phyloP scores from a whole-genome alignment of 345 rosid genomes.

The Gynandropsis gynandra region DNA sequence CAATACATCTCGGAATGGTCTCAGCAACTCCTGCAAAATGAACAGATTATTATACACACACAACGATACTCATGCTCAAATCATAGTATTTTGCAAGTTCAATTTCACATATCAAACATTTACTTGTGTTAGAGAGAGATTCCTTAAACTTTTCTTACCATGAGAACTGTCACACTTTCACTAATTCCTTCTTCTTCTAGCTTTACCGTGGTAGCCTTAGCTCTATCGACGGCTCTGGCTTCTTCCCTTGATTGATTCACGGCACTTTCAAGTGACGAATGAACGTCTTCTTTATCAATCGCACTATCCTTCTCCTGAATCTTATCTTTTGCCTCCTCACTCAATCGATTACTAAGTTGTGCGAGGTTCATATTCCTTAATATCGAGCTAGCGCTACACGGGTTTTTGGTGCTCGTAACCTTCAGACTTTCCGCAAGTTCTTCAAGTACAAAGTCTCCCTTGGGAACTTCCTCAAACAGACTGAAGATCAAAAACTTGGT shows the following conservation, averaged over 20 bases:
- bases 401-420: conserved; percentile 31
- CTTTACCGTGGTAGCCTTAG: conserved; percentile 53
- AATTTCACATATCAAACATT: no score
- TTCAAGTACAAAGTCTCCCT: conserved; percentile 78
- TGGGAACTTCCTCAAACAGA: conserved; percentile 70
- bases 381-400: conserved; percentile 67
- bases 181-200: conserved; percentile 76
- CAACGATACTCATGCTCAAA: no score
- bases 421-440: conserved; percentile 64
- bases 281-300: conserved; percentile 20
- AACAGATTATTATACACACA: no score
- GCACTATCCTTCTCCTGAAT: conserved; percentile 20
- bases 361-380: conserved; percentile 52
- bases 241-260: conserved; percentile 58
- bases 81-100: no score
- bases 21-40: conserved; percentile 54
- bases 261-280: conserved; percentile 45
- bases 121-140: background rate
- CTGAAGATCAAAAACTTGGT: conserved; percentile 73
- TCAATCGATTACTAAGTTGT: conserved; percentile 23
- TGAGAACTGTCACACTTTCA: conserved; percentile 50
- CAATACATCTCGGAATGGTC: conserved; percentile 39
- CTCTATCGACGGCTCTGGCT: conserved; percentile 43
- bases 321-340: conserved; percentile 28
- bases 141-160: conserved; percentile 35